Percentiles rank a stretch among this genome's conserved stretches.
phyloP scores from a whole-genome alignment of 2,329 filamentous ascomycete species.

The Trichophaea hybrida region DNA sequence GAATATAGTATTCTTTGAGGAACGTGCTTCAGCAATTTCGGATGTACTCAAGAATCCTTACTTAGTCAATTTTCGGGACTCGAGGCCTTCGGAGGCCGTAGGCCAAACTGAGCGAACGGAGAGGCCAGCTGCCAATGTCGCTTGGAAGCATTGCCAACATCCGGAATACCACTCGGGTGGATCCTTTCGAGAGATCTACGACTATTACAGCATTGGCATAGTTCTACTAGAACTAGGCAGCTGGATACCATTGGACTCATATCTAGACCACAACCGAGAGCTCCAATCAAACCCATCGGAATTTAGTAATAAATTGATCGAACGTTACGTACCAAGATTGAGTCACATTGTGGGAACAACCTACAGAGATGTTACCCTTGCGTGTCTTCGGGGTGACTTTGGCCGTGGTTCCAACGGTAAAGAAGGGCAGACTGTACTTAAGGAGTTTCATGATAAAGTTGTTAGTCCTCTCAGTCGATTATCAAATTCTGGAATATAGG shows the following conservation, averaged over 20 bases:
- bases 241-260: constrained; percentile 6
- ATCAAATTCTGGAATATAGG: background rate
- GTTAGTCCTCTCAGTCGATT: background rate
- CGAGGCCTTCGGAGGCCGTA: background rate
- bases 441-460: background rate
- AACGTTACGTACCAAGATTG: background rate
- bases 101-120: background rate
- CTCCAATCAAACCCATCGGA: background rate
- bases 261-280: constrained; percentile 9
- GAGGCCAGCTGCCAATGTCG: background rate
- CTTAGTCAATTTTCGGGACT: background rate
- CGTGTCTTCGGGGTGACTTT: background rate
- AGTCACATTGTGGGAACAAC: background rate
- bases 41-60: background rate
- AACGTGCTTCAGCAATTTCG: background rate
- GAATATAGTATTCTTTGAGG: constrained; percentile 13
- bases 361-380: constrained; percentile 3
- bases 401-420: background rate
- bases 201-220: constrained; percentile 11
- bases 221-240: constrained; percentile 13
- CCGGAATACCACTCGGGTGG: background rate
- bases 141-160: background rate
- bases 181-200: constrained; percentile 1
- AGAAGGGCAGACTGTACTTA: background rate
- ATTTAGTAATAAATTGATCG: background rate